Evolutionary conservation across 108 stramenopile genomes (phyloP).

Genomic region (Nitzschia inconspicua): DNA sequence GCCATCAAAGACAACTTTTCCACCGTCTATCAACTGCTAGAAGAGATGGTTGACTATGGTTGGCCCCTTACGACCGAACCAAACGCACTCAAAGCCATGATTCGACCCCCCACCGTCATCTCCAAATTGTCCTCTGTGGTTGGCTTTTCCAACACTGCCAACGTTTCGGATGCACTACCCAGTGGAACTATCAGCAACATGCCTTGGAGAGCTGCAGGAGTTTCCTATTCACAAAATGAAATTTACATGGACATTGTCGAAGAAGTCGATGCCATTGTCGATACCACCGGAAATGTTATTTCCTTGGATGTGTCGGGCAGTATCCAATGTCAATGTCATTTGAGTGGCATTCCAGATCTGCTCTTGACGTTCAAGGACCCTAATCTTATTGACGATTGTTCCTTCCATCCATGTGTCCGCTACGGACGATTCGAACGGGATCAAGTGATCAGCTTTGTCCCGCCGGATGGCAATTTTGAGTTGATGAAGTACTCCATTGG

Average conservation of each 20-base stretch:
- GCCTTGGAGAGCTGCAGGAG: slow-evolving; percentile 97
- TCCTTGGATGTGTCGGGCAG: slow-evolving; percentile 89
- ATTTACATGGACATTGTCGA: slow-evolving; percentile 98
- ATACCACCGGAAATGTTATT: slow-evolving; percentile 80
- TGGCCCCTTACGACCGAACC: slow-evolving; percentile 98
- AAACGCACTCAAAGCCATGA: slow-evolving; percentile 95
- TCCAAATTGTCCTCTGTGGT: slow-evolving; percentile 53
- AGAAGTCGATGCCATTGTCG: slow-evolving; percentile 94
- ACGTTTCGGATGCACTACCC: slow-evolving; percentile 77
- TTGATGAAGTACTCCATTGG: slow-evolving; percentile 93
- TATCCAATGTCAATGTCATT: slow-evolving; percentile 85
- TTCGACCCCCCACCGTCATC: slow-evolving; percentile 90
- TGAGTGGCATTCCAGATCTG: slow-evolving; percentile 96
- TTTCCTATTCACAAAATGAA: slow-evolving; percentile 92
- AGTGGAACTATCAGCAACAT: slow-evolving; percentile 93
- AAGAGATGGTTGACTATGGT: slow-evolving; percentile 99
- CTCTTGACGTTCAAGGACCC: slow-evolving; percentile 88
- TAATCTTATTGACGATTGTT: slow-evolving; percentile 91
- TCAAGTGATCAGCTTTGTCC: slow-evolving; percentile 93
- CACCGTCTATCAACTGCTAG: slow-evolving; percentile 95
- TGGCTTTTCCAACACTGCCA: slow-evolving; percentile 24
- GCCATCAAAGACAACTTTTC: slow-evolving; percentile 97
- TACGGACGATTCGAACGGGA: slow-evolving; percentile 91
- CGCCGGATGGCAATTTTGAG: slow-evolving; percentile 97
- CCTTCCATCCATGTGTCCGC: slow-evolving; percentile 98